Percentiles rank a stretch among this genome's conserved stretches.
Conservation (phyloP, 2,329 filamentous ascomycete species). For the Microsporum ferrugineum region DNA sequence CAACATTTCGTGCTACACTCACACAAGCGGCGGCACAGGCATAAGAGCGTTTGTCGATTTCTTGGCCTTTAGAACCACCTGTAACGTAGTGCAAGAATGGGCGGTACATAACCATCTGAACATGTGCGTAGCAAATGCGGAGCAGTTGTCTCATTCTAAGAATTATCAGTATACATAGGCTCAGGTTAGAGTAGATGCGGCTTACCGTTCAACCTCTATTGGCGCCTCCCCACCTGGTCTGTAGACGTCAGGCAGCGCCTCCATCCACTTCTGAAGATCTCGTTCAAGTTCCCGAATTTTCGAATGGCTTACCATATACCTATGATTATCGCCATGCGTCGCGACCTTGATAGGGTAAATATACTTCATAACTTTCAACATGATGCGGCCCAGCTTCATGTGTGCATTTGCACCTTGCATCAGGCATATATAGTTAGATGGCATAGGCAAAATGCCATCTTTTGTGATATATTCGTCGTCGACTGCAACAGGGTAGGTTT, state of each 20-base stretch:
- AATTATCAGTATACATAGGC: background rate
- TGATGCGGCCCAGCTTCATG: conserved; percentile 44
- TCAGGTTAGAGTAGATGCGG: conserved; percentile 13
- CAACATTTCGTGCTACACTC: conserved; percentile 54
- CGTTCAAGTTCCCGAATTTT: conserved; percentile 54
- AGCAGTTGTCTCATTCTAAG: conserved; percentile 48
- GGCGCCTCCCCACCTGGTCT: conserved; percentile 67
- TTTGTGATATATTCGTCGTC: conserved; percentile 39
- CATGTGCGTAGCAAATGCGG: conserved; percentile 52
- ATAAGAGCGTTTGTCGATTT: conserved; percentile 51
- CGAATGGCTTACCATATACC: conserved; percentile 53
- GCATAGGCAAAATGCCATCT: conserved; percentile 42
- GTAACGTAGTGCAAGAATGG: conserved; percentile 56
- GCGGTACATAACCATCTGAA: conserved; percentile 53
- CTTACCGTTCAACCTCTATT: conserved; percentile 64
- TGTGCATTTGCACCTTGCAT: conserved; percentile 52
- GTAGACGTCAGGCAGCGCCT: conserved; percentile 60
- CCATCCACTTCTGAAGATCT: conserved; percentile 53
- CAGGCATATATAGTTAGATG: conserved; percentile 44
- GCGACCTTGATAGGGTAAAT: conserved; percentile 51
- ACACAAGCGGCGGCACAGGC: conserved; percentile 56
- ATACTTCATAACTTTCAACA: conserved; percentile 51
- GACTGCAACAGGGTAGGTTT: conserved; percentile 36
- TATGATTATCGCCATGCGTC: conserved; percentile 37
- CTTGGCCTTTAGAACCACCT: conserved; percentile 37